Base-by-base conservation (phyloP, 495 filamentous ascomycete species). In the Glarea lozoyensis region DNA sequence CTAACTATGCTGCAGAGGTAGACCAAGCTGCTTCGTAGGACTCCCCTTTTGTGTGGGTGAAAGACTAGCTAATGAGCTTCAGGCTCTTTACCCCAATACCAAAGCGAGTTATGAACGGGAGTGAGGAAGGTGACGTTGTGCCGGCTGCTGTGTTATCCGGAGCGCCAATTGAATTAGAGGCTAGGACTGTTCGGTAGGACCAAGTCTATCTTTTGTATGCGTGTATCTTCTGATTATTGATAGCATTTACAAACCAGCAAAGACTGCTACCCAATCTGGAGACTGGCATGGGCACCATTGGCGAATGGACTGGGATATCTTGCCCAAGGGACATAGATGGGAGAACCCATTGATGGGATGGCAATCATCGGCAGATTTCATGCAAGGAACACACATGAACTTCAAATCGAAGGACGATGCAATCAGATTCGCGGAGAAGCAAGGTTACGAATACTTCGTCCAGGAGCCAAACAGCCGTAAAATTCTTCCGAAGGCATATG, bases 291-390 rank as follows among this genome's bases (percentile, higher is more conserved):
- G 71, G 41, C 78, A 84, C 53, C 77, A 86, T 50, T 99, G 92
- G 92, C 84, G 84, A 30, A 95, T 99, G 88, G 92, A 99, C 60
- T 99, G 92, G 92, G 92, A 99, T 64, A 74, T 90, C 32, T 66
- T 95, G 22, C 68, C 70, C 49, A 93, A 85, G 66, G 76, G 76
- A 34, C 84, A 97, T 62, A 79, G 92, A 56, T 97, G 92, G 92
- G 92, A 99, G 73, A 99, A 99, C 66, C 84, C 79, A 29, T 67
- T 97, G 55, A 99, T 97, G 78, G 92, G 92, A 21, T 99, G 93
- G 93, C 88, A 96, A 59, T 95, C 90, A 5, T 93, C 87, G 35
- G 92, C 76, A 16, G 92, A 99, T 64, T 69, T 70, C 52, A 83
- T 97, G 84, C 88, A 99, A 61, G 89, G 87, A 54, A 92, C 87